Evolutionary conservation across 176 grass and related monocot species (phyloP).

Genomic region (Bromus sterilis): DNA sequence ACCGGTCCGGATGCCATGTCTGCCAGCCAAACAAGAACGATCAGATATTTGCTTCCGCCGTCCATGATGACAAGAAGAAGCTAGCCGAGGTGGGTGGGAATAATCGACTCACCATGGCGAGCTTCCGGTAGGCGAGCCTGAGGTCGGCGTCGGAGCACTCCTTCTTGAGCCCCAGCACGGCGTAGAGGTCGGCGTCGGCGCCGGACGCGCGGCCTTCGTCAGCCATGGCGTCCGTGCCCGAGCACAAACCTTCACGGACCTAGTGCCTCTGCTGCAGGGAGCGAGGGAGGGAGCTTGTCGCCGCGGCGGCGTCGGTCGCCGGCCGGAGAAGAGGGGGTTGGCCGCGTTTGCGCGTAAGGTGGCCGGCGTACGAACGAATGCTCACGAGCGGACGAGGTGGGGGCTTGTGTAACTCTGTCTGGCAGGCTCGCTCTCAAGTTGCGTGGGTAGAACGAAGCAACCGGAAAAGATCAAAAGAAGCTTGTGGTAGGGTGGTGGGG

Average conservation of each 20-base stretch:
- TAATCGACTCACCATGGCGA: conserved; percentile 77
- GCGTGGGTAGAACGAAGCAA: not conserved
- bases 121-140: conserved; percentile 55
- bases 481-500: not conserved
- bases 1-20: conserved; percentile 86
- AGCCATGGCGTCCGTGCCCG: no score
- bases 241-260: no score
- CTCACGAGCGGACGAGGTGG: not conserved
- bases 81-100: no score
- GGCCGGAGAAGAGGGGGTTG: no score
- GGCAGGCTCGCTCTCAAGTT: not conserved
- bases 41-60: no score
- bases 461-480: not conserved
- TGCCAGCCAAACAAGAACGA: not conserved
- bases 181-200: conserved; percentile 49
- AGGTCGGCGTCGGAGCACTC: conserved; percentile 76
- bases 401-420: not conserved
- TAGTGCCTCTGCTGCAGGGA: no score
- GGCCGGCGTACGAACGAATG: not conserved
- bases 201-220: not conserved
- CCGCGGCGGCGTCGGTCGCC: not conserved
- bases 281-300: not conserved
- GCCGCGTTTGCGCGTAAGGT: no score
- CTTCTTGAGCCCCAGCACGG: conserved; percentile 59
- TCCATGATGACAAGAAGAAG: no score